Conservation (phyloP, 176 grass and related monocot species). For the Neostapfia colusana region DNA sequence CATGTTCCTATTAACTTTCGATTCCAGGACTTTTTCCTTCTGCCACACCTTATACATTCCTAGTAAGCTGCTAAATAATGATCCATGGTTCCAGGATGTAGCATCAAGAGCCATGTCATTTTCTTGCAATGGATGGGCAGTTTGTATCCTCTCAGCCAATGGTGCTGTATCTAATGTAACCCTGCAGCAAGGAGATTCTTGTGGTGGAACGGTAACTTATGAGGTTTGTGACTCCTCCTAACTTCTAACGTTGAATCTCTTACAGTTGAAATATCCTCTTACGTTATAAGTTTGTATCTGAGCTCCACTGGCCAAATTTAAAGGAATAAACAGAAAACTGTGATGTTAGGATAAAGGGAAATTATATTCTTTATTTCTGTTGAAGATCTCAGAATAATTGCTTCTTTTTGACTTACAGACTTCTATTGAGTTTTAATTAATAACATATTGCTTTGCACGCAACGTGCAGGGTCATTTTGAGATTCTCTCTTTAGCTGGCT, state of each 20-base stretch:
- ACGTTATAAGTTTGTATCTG: not conserved
- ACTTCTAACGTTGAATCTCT: not conserved
- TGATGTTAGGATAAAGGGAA: not conserved
- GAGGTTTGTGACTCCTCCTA: conserved; percentile 48
- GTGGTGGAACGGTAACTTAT: conserved; percentile 59
- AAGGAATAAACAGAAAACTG: not conserved
- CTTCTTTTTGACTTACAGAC: not conserved
- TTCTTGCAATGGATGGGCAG: conserved; percentile 57
- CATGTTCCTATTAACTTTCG: too few relatives aligned
- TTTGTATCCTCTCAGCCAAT: conserved; percentile 70
- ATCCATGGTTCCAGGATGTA: conserved; percentile 58
- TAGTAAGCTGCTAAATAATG: conserved; percentile 31
- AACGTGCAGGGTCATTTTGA: conserved; percentile 62
- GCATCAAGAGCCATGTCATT: too few relatives aligned
- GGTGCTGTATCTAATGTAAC: conserved; percentile 62
- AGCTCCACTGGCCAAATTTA: conserved; percentile 1
- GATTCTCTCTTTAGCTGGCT: conserved; percentile 62
- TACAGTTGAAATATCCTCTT: conserved; percentile 15
- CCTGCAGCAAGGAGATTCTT: conserved; percentile 49
- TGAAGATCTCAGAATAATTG: not conserved
- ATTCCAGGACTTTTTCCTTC: too few relatives aligned
- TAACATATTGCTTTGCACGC: not conserved
- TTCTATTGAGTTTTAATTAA: not conserved
- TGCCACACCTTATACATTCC: not conserved
- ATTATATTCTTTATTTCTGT: not conserved